Conservation (phyloP, 164 flowering plant species). For the Akebia trifoliata region DNA sequence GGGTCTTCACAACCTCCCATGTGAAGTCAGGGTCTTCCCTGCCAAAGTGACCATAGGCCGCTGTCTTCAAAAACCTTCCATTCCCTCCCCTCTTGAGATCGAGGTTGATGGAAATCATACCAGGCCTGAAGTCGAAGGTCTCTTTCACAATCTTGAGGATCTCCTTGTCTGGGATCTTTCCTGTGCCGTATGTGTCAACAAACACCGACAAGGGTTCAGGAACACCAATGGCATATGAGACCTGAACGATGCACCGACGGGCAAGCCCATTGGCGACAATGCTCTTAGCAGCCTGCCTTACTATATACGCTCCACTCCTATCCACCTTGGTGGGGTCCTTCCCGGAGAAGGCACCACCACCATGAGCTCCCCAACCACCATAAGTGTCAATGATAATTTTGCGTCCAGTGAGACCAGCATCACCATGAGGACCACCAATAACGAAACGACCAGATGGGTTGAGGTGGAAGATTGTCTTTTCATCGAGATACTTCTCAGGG, state of each 20-base stretch:
- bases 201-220: slow-evolving; percentile 77
- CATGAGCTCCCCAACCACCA: slow-evolving; percentile 86
- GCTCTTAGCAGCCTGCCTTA: slow-evolving; percentile 79
- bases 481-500: slow-evolving; percentile 70
- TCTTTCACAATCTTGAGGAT: slow-evolving; percentile 72
- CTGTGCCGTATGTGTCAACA: slow-evolving; percentile 62
- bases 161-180: slow-evolving; percentile 70
- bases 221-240: slow-evolving; percentile 76
- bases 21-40: slow-evolving; percentile 88
- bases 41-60: slow-evolving; percentile 85
- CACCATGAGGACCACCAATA: slow-evolving; percentile 82
- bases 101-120: slow-evolving; percentile 70
- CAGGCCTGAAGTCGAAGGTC: slow-evolving; percentile 75
- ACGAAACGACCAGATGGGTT: slow-evolving; percentile 81
- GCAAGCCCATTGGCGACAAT: slow-evolving; percentile 74
- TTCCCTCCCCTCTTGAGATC: slow-evolving; percentile 85
- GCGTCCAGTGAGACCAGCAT: slow-evolving; percentile 81
- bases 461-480: slow-evolving; percentile 79
- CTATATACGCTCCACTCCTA: slow-evolving; percentile 75
- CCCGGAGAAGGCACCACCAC: slow-evolving; percentile 82
- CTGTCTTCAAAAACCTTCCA: slow-evolving; percentile 70
- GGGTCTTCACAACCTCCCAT: slow-evolving; percentile 87
- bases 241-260: slow-evolving; percentile 67
- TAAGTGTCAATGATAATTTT: slow-evolving; percentile 78
- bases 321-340: slow-evolving; percentile 83